Evolutionary conservation across 1,284 basidiomycete species (phyloP).

Genomic region (Cerrena zonata): DNA sequence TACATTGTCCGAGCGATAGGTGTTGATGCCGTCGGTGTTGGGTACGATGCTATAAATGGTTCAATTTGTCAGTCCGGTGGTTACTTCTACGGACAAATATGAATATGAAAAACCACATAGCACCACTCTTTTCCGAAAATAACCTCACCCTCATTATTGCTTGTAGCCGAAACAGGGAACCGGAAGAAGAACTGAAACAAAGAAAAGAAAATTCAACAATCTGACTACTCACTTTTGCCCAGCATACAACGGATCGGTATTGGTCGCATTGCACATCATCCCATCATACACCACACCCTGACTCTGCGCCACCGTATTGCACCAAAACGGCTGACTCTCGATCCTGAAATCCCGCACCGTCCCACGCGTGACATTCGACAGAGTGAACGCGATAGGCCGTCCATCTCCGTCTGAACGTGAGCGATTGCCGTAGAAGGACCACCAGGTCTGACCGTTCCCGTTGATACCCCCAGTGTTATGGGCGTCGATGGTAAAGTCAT

Average conservation of each 20-base stretch:
- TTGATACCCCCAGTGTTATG: constrained; percentile 56
- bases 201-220: no score
- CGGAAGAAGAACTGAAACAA: background rate
- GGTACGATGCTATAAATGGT: constrained; percentile 45
- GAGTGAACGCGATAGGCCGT: constrained; percentile 55
- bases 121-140: no score
- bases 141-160: background rate
- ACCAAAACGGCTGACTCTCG: constrained; percentile 61
- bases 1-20: constrained; percentile 50
- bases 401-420: constrained; percentile 52
- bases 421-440: constrained; percentile 40
- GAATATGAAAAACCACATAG: no score
- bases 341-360: constrained; percentile 49
- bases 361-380: constrained; percentile 45
- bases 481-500: constrained; percentile 54
- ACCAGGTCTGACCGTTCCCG: constrained; percentile 59
- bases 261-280: constrained; percentile 58
- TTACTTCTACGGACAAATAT: no score
- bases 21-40: constrained; percentile 64
- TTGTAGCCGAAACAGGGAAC: background rate
- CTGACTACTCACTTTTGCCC: constrained; percentile 46
- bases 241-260: constrained; percentile 43
- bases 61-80: no score
- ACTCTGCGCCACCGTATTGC: constrained; percentile 53
- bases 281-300: constrained; percentile 52